Evolutionary conservation across 108 stramenopile genomes (phyloP).

Genomic region (Discostella pseudostelligera): DNA sequence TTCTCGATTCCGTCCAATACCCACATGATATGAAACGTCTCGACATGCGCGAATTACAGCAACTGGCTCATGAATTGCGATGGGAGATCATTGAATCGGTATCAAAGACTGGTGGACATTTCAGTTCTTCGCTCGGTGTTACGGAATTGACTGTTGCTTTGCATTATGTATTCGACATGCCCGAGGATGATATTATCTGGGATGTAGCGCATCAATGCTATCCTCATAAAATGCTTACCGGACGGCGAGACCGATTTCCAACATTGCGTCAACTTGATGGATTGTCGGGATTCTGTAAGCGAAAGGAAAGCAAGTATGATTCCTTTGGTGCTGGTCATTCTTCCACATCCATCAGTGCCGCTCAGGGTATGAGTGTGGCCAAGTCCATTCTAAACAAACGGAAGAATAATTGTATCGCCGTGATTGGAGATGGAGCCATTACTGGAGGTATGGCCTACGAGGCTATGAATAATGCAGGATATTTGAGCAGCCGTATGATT

Average conservation of each 20-base stretch:
- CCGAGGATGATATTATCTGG: slow-evolving; percentile 97
- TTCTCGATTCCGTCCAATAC: slow-evolving; percentile 82
- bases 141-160: slow-evolving; percentile 95
- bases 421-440: slow-evolving; percentile 98
- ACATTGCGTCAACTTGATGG: slow-evolving; percentile 88
- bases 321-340: slow-evolving; percentile 97
- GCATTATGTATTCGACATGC: slow-evolving; percentile 98
- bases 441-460: slow-evolving; percentile 99
- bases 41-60: slow-evolving; percentile 86
- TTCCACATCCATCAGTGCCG: slow-evolving; percentile 89
- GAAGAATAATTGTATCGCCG: slow-evolving; percentile 95
- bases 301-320: slow-evolving; percentile 92
- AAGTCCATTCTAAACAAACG: slow-evolving; percentile 82
- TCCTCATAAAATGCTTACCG: slow-evolving; percentile 97
- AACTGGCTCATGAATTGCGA: slow-evolving; percentile 92
- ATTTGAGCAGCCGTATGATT: slow-evolving; percentile 91
- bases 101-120: slow-evolving; percentile 96
- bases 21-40: slow-evolving; percentile 90
- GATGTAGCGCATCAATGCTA: slow-evolving; percentile 98
- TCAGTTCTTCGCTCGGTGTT: slow-evolving; percentile 91
- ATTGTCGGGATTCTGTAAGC: slow-evolving; percentile 94
- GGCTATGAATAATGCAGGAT: slow-evolving; percentile 97
- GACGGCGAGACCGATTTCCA: slow-evolving; percentile 81
- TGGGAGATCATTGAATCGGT: slow-evolving; percentile 94
- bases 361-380: slow-evolving; percentile 94